A percentile compares a stretch with the other conserved stretches of the same genome.
Evolutionary conservation across 1,139 yeast genomes (phyloP).

Genomic region (Hyphopichia buzzinii): DNA sequence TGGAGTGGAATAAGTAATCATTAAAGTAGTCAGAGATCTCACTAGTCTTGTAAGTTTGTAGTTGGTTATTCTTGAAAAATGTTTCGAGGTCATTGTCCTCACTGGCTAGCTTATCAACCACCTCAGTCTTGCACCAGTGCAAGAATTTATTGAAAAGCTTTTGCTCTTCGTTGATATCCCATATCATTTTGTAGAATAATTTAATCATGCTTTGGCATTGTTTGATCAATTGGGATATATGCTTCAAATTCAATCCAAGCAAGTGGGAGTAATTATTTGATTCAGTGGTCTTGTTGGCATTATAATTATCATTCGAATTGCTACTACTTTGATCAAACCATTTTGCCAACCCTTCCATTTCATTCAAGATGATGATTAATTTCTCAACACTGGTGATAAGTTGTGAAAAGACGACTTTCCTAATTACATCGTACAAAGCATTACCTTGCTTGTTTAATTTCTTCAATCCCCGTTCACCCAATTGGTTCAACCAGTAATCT

Average conservation of each 20-base stretch:
- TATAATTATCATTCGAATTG: constrained; percentile 6
- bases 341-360: constrained; percentile 43
- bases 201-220: constrained; percentile 33
- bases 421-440: constrained; percentile 45
- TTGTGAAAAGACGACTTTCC: constrained; percentile 47
- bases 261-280: not conserved
- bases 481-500: constrained; percentile 46
- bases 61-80: constrained; percentile 17
- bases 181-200: constrained; percentile 36
- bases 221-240: constrained; percentile 25
- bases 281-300: not conserved
- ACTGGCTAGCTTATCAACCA: constrained; percentile 35
- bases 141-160: constrained; percentile 49
- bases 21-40: constrained; percentile 33
- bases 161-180: constrained; percentile 54
- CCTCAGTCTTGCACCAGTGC: constrained; percentile 43
- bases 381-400: constrained; percentile 60
- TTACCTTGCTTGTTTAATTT: constrained; percentile 55
- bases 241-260: constrained; percentile 27
- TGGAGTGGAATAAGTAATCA: constrained; percentile 23
- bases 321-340: constrained; percentile 28
- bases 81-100: constrained; percentile 32
- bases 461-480: constrained; percentile 70
- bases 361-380: constrained; percentile 47
- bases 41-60: constrained; percentile 18